Evolutionary conservation across 345 rosid genomes (phyloP), one percentile per base, ranked within the genome.

Genomic region (Lepidium sativum): DNA sequence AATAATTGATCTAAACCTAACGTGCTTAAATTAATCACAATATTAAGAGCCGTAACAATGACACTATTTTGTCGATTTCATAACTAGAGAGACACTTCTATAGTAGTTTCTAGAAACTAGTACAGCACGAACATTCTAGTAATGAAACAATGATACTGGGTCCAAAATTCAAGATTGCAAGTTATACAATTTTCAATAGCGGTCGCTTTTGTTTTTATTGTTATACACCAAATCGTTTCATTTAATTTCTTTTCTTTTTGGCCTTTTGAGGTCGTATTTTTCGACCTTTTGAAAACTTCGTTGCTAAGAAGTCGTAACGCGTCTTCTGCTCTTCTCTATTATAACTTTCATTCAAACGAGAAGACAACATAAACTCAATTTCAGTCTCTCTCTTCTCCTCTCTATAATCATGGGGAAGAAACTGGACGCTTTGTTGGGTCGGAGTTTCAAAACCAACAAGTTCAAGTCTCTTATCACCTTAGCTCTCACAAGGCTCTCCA

Each of bases 341-440:
- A 72, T 72, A 72, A 49, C 12, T 25, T 13, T 7, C 18, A 16
- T 65, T 58, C 71, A 51, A 50, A 65, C 15, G 9, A 51, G 0
- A 21, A 20, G 25, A 55, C 14, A 6, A 50, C 54, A n/a, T 34
- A 29, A 14, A 35, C 16, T 15, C 2, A 12, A 17, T 15, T 49
- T 34, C 23, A 25, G 32, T 21, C 15, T 48, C 65, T 58, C 57
- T 56, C 13, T 9, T 25, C 37, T 45, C 54, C 35, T 14, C 8
- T 56, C 39, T 37, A 15, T 44, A 29, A 47, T 33, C 42, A 92
- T 92, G 98, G 95, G 96, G 33, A 89, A 79, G 87, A 89, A 79
- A 70, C 82, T 89, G 0, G 91, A 86, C 73, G 87, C 87, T 47
- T 63, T 92, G 38, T 64, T 92, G 6, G 81, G 96, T 54, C 86